Base-by-base conservation (phyloP, 805 yeast genomes). In the Saccharomyces mikatae region DNA sequence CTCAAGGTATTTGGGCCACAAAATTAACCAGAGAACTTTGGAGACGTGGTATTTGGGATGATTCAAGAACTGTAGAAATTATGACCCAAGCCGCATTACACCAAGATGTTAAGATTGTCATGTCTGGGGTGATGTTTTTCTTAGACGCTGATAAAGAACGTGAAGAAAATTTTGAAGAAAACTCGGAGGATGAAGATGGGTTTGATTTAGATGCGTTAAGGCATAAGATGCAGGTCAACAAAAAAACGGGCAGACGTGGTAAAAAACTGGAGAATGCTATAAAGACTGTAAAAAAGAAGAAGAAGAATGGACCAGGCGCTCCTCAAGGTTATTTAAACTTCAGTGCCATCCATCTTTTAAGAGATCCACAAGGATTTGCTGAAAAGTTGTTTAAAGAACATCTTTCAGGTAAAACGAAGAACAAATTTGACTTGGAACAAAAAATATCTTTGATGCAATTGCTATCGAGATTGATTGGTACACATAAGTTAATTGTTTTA, bases 41-140 rank as follows among this genome's bases (percentile, higher is more conserved):
- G 99, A 81, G 96, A 75, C 80, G 98, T 68, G 96, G 96, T 66
- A 87, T 94, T 55, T 94, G 99, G 99, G 97, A 90, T 70, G 99
- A 94, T 69, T 81, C 96, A 0, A 78, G 97, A 64, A 86, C 98
- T 0, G 96, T 94, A n/a, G 99, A 94, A 71, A 83, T 94, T 65
- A 91, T 94, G 98, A 86, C 96, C 1, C 94, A 89, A 63, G 97
- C 98, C 1, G 89, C 97, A 1, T 72, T 89, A 57, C 97, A 90
- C 65, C 84, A 86, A 14, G 96, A 94, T 63, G 71, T 76, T 5
- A 94, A 94, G 72, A 94, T 94, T 49, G 86, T 96, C 6, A 75
- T 86, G 53, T 87, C 97, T 2, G 99, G 97, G 57, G 94, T 89
- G 30, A 77, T 82, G 64, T 94, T 94, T 71, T 94, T 94, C 73